phyloP scores from a whole-genome alignment of 2,329 filamentous ascomycete species.

The Celoporthe dispersa region DNA sequence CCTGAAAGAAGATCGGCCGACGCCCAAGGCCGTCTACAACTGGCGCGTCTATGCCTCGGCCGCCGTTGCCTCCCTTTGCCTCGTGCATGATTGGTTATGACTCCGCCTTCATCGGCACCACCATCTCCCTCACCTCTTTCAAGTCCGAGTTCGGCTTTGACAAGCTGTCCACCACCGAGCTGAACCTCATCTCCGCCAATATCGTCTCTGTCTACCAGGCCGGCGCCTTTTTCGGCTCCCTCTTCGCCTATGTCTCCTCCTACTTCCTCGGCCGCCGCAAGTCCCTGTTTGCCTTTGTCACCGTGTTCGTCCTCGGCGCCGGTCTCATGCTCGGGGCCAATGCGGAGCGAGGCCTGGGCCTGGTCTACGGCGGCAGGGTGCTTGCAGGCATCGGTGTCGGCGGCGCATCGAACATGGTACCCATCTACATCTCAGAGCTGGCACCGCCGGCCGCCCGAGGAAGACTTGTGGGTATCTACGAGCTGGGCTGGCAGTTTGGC shows the following conservation, averaged over 20 bases:
- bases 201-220: conserved; percentile 84
- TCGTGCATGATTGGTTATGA: conserved; percentile 66
- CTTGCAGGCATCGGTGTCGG: conserved; percentile 68
- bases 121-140: conserved; percentile 72
- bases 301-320: conserved; percentile 71
- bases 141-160: conserved; percentile 68
- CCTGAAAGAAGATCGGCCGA: conserved; percentile 60
- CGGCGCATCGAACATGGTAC: conserved; percentile 65
- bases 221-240: conserved; percentile 80
- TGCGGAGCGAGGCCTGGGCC: conserved; percentile 63
- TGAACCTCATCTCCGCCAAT: conserved; percentile 69
- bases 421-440: conserved; percentile 65
- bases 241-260: conserved; percentile 68
- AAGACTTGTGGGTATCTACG: conserved; percentile 68
- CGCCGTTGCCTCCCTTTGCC: conserved; percentile 58
- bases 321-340: conserved; percentile 73
- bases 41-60: conserved; percentile 63
- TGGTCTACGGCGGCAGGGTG: conserved; percentile 65
- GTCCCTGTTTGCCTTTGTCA: conserved; percentile 63
- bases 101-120: conserved; percentile 79
- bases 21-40: conserved; percentile 62
- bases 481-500: conserved; percentile 68
- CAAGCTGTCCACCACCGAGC: conserved; percentile 48
- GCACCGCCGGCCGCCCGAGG: conserved; percentile 67
- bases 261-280: conserved; percentile 70